Conservation (phyloP, 164 flowering plant species). For the Kalanchoe fedtschenkoi region DNA sequence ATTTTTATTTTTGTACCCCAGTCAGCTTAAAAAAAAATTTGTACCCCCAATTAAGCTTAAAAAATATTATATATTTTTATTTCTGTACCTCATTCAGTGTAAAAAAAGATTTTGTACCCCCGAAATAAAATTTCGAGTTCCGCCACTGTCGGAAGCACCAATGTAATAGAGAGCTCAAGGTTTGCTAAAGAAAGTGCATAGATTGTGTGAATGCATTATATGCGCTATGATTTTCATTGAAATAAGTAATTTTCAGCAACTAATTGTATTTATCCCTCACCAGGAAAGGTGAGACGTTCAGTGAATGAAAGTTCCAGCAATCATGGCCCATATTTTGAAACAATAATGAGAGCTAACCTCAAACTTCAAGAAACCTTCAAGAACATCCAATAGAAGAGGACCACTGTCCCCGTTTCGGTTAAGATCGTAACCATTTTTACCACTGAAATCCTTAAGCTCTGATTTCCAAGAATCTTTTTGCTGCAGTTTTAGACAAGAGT, state of each 20-base stretch:
- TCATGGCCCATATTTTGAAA: no score
- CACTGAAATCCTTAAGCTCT: constrained; percentile 82
- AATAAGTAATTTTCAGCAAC: neutral
- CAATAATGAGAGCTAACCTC: constrained; percentile 46
- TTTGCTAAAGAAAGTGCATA: no score
- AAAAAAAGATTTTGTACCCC: no score
- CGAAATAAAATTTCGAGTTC: no score
- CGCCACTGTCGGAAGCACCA: no score
- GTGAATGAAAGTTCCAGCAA: neutral
- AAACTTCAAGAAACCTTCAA: constrained; percentile 89
- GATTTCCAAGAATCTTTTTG: constrained; percentile 95
- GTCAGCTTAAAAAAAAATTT: no score
- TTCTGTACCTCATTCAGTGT: no score
- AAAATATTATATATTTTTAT: no score
- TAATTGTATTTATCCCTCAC: neutral
- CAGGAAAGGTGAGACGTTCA: neutral
- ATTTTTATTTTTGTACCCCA: no score
- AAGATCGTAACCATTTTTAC: constrained; percentile 74
- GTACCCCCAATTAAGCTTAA: no score
- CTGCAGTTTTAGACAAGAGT: constrained; percentile 30
- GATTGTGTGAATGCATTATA: neutral
- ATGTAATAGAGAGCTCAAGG: no score
- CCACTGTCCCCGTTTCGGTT: constrained; percentile 82
- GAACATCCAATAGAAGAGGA: constrained; percentile 89
- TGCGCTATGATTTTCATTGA: neutral